Conservation (phyloP, 2,329 filamentous ascomycete genomes). For the Neoscytalidium dimidiatum region DNA sequence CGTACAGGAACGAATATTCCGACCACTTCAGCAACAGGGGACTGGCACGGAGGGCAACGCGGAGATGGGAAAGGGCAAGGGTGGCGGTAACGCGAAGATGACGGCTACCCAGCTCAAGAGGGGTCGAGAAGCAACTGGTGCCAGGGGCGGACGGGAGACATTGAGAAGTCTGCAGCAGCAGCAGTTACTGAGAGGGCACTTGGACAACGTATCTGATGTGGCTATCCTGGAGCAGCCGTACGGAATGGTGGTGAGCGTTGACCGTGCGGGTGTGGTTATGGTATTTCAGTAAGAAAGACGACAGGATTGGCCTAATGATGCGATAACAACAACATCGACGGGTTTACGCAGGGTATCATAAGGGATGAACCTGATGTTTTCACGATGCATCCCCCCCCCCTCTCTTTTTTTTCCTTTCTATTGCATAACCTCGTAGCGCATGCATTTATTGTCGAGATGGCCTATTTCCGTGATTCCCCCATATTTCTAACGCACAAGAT, state of each 20-base stretch:
- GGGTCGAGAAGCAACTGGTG: not conserved
- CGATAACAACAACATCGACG: not conserved
- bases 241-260: slow-evolving; percentile 88
- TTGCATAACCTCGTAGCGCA: too few species aligned
- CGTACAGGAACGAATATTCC: slow-evolving; percentile 12
- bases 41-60: not conserved
- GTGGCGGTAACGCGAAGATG: not conserved
- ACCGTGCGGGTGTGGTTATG: slow-evolving; percentile 86
- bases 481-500: too few species aligned
- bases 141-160: slow-evolving; percentile 11
- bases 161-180: slow-evolving; percentile 74
- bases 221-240: slow-evolving; percentile 87
- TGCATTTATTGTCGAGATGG: too few species aligned
- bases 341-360: too few species aligned
- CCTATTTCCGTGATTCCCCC: too few species aligned
- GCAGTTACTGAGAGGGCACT: slow-evolving; percentile 78
- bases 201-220: slow-evolving; percentile 86
- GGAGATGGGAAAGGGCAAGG: not conserved
- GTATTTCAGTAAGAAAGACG: slow-evolving; percentile 62
- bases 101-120: not conserved
- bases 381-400: too few species aligned
- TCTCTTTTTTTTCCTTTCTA: too few species aligned
- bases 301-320: not conserved
- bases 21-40: slow-evolving; percentile 4
- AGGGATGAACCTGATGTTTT: too few species aligned